Conservation (phyloP, 805 yeast species). For the Candida nemodendra region DNA sequence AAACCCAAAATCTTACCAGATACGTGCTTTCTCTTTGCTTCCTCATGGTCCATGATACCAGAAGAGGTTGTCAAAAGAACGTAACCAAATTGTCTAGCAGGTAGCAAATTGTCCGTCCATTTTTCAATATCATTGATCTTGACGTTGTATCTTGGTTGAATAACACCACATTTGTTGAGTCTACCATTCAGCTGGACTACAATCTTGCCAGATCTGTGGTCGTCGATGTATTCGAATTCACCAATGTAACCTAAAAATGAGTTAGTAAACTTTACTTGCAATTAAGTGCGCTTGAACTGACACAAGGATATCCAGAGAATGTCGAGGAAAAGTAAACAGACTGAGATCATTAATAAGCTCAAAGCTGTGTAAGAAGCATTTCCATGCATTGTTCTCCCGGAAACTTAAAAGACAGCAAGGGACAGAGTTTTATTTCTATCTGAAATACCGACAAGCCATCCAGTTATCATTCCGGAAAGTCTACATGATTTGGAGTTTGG, state of each 20-base stretch:
- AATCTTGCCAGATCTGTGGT: constrained; percentile 98
- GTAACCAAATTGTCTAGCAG: constrained; percentile 99
- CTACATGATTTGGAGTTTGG: no score
- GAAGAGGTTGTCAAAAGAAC: constrained; percentile 98
- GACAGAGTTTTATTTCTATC: constrained; percentile 45
- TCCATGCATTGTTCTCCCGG: constrained; percentile 67
- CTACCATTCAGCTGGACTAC: constrained; percentile 98
- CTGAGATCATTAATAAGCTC: constrained; percentile 33
- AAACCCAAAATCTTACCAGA: constrained; percentile 99
- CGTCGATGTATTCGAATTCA: constrained; percentile 97
- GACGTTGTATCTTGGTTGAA: constrained; percentile 98
- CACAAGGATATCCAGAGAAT: constrained; percentile 29
- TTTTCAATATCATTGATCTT: constrained; percentile 94
- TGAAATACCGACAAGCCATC: constrained; percentile 81
- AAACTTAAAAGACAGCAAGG: constrained; percentile 96
- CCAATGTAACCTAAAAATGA: constrained; percentile 71
- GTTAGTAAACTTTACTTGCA: constrained; percentile 32
- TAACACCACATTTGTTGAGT: constrained; percentile 98
- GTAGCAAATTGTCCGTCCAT: constrained; percentile 98
- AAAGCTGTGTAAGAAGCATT: constrained; percentile 67
- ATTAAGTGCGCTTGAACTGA: no score
- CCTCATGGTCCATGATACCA: constrained; percentile 99
- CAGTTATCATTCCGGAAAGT: constrained; percentile 99
- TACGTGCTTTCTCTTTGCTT: constrained; percentile 99
- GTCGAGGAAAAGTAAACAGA: constrained; percentile 73